These are phyloP conservation scores for Cardamine resedifolia DNA, from an alignment of 345 rosid genomes.

Conservation along the genomic window DNA sequence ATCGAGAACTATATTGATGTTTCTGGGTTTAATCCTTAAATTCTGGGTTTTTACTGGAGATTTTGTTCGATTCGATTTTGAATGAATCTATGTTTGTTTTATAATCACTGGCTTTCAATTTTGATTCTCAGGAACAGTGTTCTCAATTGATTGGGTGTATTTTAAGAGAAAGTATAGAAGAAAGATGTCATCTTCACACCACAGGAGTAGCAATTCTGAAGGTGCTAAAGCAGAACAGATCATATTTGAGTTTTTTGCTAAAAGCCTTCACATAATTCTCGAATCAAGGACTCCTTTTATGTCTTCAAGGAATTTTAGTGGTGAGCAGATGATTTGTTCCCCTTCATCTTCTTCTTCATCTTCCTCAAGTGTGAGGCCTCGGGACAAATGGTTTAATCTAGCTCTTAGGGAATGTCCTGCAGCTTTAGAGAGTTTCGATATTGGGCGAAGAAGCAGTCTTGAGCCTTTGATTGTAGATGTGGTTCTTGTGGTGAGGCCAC, in stretches of 20 bases:
- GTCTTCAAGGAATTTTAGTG: slow-evolving; percentile 81
- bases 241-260: slow-evolving; percentile 82
- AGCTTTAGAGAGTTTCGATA: slow-evolving; percentile 74
- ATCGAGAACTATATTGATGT: slow-evolving; percentile 9
- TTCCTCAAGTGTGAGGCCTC: slow-evolving; percentile 73
- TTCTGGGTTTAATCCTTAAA: not conserved
- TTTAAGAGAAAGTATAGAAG: not conserved
- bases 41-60: slow-evolving; percentile 22
- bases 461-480: slow-evolving; percentile 91
- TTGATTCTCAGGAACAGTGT: slow-evolving; percentile 31
- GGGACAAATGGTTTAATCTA: slow-evolving; percentile 93
- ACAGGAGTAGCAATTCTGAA: slow-evolving; percentile 55
- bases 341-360: slow-evolving; percentile 88
- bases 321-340: slow-evolving; percentile 71
- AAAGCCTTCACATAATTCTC: slow-evolving; percentile 85
- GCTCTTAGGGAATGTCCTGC: slow-evolving; percentile 92
- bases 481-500: slow-evolving; percentile 59
- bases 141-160: slow-evolving; percentile 2
- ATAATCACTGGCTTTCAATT: slow-evolving; percentile 18
- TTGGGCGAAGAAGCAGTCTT: slow-evolving; percentile 64
- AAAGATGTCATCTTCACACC: slow-evolving; percentile 58
- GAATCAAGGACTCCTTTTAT: slow-evolving; percentile 82
- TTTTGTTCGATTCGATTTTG: slow-evolving; percentile 20
- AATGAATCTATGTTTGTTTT: not conserved
- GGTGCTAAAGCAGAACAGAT: slow-evolving; percentile 81